Percentiles rank a stretch among this genome's conserved stretches.
phyloP scores from a whole-genome alignment of 352 stramenopile genomes.

The Phytopythium aichiense region DNA sequence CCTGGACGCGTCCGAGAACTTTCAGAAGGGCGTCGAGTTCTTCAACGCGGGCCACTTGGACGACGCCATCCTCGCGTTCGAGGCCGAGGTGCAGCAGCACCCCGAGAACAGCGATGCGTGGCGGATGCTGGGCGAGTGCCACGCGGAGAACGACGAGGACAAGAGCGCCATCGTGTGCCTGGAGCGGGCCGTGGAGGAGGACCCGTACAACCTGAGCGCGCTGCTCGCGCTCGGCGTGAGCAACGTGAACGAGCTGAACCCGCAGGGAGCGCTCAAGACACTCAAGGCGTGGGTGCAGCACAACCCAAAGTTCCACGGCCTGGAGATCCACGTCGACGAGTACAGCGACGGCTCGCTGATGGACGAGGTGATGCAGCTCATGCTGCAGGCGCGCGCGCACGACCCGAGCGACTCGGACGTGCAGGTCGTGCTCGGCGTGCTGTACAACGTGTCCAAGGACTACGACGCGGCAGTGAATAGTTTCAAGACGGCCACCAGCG shows the following conservation, averaged over 20 bases:
- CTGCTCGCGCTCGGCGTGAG: conserved; percentile 92
- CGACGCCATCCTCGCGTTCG: conserved; percentile 93
- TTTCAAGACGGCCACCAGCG: conserved; percentile 85
- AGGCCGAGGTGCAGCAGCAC: conserved; percentile 93
- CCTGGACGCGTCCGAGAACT: conserved; percentile 58
- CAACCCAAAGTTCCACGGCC: conserved; percentile 96
- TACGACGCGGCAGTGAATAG: conserved; percentile 91
- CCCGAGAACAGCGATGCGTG: conserved; percentile 93
- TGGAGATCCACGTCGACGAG: conserved; percentile 86
- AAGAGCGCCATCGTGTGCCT: conserved; percentile 94
- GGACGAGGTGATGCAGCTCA: conserved; percentile 93
- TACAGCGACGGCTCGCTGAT: conserved; percentile 90
- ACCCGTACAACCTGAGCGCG: conserved; percentile 94
- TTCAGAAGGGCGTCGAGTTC: conserved; percentile 67
- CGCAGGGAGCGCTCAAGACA: conserved; percentile 89
- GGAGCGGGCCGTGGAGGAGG: conserved; percentile 90
- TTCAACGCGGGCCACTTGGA: conserved; percentile 90
- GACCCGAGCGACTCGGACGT: conserved; percentile 76
- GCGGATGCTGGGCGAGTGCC: conserved; percentile 92
- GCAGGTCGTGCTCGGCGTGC: conserved; percentile 92
- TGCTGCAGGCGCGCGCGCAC: conserved; percentile 87
- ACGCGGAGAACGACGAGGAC: conserved; percentile 97
- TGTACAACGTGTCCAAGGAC: conserved; percentile 97
- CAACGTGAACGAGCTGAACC: conserved; percentile 97
- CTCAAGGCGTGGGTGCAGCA: conserved; percentile 96